Evolutionary conservation across 371 early-diverging fungal species (phyloP).

Genomic region (Mucor velutinosus): DNA sequence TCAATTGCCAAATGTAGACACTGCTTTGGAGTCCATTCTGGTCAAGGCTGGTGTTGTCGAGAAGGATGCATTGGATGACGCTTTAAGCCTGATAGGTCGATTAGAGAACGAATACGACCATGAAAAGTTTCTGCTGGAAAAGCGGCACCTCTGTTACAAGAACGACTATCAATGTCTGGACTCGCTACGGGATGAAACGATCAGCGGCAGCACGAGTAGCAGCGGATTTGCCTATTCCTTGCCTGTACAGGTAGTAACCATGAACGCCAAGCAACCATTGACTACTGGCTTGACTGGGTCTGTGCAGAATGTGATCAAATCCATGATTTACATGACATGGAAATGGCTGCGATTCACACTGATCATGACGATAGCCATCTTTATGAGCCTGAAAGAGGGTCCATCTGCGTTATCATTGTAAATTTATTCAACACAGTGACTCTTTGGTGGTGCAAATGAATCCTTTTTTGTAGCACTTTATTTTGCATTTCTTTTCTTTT

Average conservation of each 20-base stretch:
- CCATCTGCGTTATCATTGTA: slow-evolving; percentile 4
- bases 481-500: slow-evolving; percentile 1
- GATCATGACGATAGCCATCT: slow-evolving; percentile 17
- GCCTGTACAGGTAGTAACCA: neutral
- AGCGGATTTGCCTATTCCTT: neutral
- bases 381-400: slow-evolving; percentile 20
- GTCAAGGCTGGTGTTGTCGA: slow-evolving; percentile 15
- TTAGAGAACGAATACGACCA: slow-evolving; percentile 21
- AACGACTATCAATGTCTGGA: neutral
- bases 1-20: slow-evolving; percentile 13
- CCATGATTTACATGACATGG: slow-evolving; percentile 10
- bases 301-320: neutral
- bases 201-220: neutral
- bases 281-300: neutral
- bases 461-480: neutral
- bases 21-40: slow-evolving; percentile 17
- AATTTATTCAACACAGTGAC: neutral
- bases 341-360: slow-evolving; percentile 16
- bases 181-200: neutral
- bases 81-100: slow-evolving; percentile 8
- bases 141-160: slow-evolving; percentile 6
- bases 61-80: slow-evolving; percentile 21
- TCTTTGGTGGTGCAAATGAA: neutral
- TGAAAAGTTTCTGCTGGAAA: slow-evolving; percentile 11
- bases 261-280: neutral